phyloP scores from a whole-genome alignment of 1,284 basidiomycete species.

The Leccinum griseonigrum region DNA sequence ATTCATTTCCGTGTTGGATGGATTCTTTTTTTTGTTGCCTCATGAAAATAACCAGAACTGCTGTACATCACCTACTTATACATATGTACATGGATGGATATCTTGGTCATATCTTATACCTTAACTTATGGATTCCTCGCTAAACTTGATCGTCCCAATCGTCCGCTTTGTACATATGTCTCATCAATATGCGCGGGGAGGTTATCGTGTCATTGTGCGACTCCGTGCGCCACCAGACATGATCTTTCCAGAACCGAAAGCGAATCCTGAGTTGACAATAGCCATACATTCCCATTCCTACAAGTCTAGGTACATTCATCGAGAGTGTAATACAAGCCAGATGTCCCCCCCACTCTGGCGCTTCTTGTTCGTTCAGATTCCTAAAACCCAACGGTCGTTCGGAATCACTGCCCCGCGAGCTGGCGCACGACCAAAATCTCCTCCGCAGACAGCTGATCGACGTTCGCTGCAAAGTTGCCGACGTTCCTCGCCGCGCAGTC shows the following conservation, averaged over 20 bases:
- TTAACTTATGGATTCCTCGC: background rate
- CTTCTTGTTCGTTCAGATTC: background rate
- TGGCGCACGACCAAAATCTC: slow-evolving; percentile 68
- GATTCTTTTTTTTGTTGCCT: background rate
- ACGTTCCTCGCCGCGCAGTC: slow-evolving; percentile 67
- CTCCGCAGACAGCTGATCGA: slow-evolving; percentile 48
- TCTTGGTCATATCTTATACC: background rate
- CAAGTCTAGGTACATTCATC: slow-evolving; percentile 3
- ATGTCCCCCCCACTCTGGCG: background rate
- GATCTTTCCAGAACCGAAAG: background rate
- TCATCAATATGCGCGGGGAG: background rate
- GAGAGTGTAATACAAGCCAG: slow-evolving; percentile 9
- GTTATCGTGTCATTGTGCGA: background rate
- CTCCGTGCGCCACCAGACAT: background rate
- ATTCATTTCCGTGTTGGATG: background rate
- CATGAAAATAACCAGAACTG: background rate
- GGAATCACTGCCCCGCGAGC: slow-evolving; percentile 40
- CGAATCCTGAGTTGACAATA: background rate
- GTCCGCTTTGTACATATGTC: background rate
- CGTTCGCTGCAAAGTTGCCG: slow-evolving; percentile 55
- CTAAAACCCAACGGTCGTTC: background rate
- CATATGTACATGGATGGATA: background rate
- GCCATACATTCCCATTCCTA: background rate
- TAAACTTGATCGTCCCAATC: background rate
- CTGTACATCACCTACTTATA: background rate